These are phyloP conservation scores for Vaccinium myrtillus DNA, from an alignment of 148 eudicot species.

Conservation along the genomic window DNA sequence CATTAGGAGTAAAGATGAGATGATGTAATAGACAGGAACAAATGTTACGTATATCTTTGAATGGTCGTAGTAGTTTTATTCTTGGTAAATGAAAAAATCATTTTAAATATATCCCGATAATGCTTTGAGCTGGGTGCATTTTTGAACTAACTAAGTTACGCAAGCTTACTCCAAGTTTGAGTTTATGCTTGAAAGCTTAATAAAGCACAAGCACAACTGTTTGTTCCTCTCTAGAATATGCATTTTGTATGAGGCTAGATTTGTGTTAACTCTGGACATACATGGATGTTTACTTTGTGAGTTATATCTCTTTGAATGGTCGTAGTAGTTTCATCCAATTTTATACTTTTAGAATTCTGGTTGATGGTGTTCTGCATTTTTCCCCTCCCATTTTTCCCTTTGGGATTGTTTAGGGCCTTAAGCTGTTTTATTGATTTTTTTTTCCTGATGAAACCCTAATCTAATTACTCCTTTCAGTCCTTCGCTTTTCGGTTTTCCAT, in stretches of 20 bases:
- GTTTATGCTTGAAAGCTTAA: background rate
- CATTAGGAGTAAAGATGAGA: slow-evolving; percentile 6
- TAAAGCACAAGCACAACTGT: background rate
- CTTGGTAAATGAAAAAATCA: no score
- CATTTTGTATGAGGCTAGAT: background rate
- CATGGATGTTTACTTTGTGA: background rate
- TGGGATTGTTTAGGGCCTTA: background rate
- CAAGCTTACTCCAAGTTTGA: slow-evolving; percentile 1
- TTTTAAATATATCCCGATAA: no score
- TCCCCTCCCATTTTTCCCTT: background rate
- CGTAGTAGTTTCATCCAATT: background rate
- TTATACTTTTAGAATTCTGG: background rate
- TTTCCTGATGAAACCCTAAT: background rate
- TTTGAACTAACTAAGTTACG: background rate
- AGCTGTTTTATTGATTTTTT: background rate
- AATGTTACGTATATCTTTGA: background rate
- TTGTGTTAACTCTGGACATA: background rate
- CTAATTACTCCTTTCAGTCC: background rate
- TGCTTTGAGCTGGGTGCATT: no score
- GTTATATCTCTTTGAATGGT: no score
- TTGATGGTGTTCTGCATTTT: background rate
- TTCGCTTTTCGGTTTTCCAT: background rate
- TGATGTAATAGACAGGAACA: background rate
- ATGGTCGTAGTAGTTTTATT: background rate
- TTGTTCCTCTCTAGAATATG: background rate